Conservation (phyloP, 495 filamentous ascomycete species). For the Umbilicaria muhlenbergii region DNA sequence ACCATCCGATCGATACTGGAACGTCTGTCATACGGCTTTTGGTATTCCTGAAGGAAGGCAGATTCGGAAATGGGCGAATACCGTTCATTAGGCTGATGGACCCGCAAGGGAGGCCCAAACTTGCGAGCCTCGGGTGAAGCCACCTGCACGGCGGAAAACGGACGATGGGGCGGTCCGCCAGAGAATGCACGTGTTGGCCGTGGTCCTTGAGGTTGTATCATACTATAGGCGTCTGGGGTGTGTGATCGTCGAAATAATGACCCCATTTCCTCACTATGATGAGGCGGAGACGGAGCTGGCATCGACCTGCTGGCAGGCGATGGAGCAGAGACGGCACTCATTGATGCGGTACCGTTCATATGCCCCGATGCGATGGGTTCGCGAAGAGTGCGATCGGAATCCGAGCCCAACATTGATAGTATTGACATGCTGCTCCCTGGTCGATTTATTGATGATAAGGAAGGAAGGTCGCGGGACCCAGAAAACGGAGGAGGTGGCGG, state of each 20-base stretch:
- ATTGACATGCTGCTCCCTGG: slow-evolving; percentile 87
- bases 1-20: not conserved
- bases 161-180: slow-evolving; percentile 19
- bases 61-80: not conserved
- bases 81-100: not conserved
- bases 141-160: slow-evolving; percentile 4
- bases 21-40: not conserved
- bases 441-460: slow-evolving; percentile 30
- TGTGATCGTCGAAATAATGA: slow-evolving; percentile 49
- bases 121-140: slow-evolving; percentile 18
- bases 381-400: slow-evolving; percentile 44
- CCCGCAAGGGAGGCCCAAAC: slow-evolving; percentile 19
- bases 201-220: slow-evolving; percentile 19
- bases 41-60: not conserved
- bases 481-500: slow-evolving; percentile 29
- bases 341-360: slow-evolving; percentile 4
- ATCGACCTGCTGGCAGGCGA: slow-evolving; percentile 26
- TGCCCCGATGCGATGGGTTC: slow-evolving; percentile 28
- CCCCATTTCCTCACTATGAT: slow-evolving; percentile 37
- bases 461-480: slow-evolving; percentile 33
- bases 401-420: slow-evolving; percentile 66
- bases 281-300: slow-evolving; percentile 30
- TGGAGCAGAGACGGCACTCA: slow-evolving; percentile 30
- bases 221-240: slow-evolving; percentile 48
- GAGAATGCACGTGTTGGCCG: slow-evolving; percentile 31